phyloP scores from a whole-genome alignment of 1,139 yeast genomes.

The Zygoascus hellenicus region DNA sequence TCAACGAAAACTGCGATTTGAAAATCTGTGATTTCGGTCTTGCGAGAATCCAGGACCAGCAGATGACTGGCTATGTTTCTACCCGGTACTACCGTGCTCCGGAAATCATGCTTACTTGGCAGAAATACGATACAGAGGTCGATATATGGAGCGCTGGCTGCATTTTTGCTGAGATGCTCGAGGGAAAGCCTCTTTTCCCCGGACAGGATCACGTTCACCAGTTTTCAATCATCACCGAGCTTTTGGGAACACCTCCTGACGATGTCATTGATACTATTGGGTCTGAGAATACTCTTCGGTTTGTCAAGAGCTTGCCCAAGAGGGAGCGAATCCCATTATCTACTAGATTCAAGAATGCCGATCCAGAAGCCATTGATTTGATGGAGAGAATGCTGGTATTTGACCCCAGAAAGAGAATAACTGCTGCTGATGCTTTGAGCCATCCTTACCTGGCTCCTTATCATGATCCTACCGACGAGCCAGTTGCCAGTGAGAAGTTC shows the following conservation, averaged over 20 bases:
- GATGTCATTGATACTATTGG: constrained; percentile 96
- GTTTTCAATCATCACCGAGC: constrained; percentile 91
- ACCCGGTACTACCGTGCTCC: constrained; percentile 98
- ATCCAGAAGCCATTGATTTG: constrained; percentile 84
- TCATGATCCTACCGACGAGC: constrained; percentile 97
- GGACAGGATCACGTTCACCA: constrained; percentile 99
- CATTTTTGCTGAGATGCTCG: constrained; percentile 96
- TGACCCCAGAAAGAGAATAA: constrained; percentile 89
- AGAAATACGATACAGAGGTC: constrained; percentile 96
- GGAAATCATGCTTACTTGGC: constrained; percentile 99
- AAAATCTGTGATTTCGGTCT: constrained; percentile 96
- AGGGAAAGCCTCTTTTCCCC: constrained; percentile 97
- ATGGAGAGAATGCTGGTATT: constrained; percentile 86
- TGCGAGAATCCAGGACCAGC: constrained; percentile 96
- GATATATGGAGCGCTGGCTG: constrained; percentile 99
- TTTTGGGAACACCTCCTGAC: constrained; percentile 92
- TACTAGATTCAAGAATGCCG: constrained; percentile 79
- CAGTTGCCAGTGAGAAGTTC: constrained; percentile 84
- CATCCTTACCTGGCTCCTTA: constrained; percentile 96
- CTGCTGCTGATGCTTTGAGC: constrained; percentile 82
- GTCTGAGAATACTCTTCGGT: constrained; percentile 88
- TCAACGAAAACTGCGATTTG: constrained; percentile 92
- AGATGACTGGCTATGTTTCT: constrained; percentile 97
- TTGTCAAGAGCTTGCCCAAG: constrained; percentile 89
- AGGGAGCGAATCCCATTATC: constrained; percentile 85